Conservation (phyloP, 1,139 yeast species). For the Pichia sp. region DNA sequence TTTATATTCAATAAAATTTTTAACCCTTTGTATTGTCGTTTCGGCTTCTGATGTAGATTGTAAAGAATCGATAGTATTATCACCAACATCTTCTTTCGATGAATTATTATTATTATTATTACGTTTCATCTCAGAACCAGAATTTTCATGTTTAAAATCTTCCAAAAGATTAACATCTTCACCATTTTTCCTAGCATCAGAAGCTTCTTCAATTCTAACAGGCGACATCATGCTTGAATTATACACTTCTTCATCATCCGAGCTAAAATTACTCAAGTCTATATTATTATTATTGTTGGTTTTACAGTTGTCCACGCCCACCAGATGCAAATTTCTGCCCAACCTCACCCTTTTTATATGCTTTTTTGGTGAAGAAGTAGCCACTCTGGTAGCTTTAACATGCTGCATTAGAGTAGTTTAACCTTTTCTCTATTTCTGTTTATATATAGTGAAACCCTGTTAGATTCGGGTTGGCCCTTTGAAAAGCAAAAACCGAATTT, state of each 20-base stretch:
- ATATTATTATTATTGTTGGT: not conserved
- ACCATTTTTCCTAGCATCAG: not conserved
- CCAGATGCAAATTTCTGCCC: not conserved
- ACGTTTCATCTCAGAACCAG: not conserved
- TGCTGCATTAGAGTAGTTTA: not conserved
- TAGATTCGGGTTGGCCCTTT: not conserved
- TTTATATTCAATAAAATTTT: constrained; percentile 7
- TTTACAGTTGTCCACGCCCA: not conserved
- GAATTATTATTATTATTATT: not conserved
- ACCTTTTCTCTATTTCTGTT: not conserved
- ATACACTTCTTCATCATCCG: not conserved
- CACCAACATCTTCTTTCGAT: not conserved
- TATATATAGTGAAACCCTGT: not conserved
- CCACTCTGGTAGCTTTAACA: not conserved
- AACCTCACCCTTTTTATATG: not conserved
- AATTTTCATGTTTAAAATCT: not conserved
- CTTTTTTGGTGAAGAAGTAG: not conserved
- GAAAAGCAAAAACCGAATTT: not conserved
- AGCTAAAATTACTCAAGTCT: not conserved
- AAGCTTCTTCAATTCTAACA: not conserved
- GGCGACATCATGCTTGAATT: not conserved
- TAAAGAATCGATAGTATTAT: not conserved
- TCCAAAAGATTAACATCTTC: not conserved
- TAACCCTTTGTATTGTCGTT: constrained; percentile 5
- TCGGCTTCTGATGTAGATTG: constrained; percentile 6